Evolutionary conservation across 2,329 filamentous ascomycete genomes (phyloP).

Genomic region (Keithomyces neogunnii): DNA sequence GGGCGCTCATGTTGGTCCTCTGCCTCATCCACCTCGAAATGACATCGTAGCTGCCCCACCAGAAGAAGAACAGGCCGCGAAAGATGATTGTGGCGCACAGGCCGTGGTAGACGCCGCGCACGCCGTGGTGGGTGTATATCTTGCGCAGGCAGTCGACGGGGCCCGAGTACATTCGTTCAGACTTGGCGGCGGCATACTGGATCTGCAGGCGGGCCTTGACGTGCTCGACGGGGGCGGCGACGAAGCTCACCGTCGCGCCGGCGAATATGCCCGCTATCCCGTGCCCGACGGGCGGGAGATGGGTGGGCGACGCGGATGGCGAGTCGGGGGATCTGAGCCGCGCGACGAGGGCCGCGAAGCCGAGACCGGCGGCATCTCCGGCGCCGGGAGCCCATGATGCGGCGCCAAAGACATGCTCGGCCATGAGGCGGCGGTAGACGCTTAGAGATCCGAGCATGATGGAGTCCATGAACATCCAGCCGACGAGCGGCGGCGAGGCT

Average conservation of each 20-base stretch:
- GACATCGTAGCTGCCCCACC: slow-evolving; percentile 94
- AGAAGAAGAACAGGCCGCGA: slow-evolving; percentile 91
- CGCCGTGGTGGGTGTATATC: slow-evolving; percentile 62
- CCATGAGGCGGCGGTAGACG: slow-evolving; percentile 76
- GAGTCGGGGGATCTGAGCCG: slow-evolving; percentile 1
- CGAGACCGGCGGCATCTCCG: slow-evolving; percentile 11
- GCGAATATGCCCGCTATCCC: slow-evolving; percentile 81
- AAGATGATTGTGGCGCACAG: slow-evolving; percentile 80
- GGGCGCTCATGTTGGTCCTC: slow-evolving; percentile 62
- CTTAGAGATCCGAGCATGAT: slow-evolving; percentile 87
- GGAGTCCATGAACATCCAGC: slow-evolving; percentile 98
- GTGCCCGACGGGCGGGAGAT: slow-evolving; percentile 71
- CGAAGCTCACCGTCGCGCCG: slow-evolving; percentile 82
- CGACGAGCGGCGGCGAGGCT: slow-evolving; percentile 80
- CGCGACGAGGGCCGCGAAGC: slow-evolving; percentile 5
- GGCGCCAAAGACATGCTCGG: slow-evolving; percentile 67
- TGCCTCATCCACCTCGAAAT: slow-evolving; percentile 60
- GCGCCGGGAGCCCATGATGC: slow-evolving; percentile 19
- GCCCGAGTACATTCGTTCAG: slow-evolving; percentile 71
- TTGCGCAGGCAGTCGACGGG: slow-evolving; percentile 77
- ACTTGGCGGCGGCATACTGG: slow-evolving; percentile 78
- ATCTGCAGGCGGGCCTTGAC: slow-evolving; percentile 90
- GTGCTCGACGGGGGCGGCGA: slow-evolving; percentile 91
- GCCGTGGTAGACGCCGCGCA: slow-evolving; percentile 78
- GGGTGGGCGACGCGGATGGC: slow-evolving; percentile 20